Base-by-base conservation (phyloP, 768 basidiomycete genomes). In the Lactarius pseudohatsudake region DNA sequence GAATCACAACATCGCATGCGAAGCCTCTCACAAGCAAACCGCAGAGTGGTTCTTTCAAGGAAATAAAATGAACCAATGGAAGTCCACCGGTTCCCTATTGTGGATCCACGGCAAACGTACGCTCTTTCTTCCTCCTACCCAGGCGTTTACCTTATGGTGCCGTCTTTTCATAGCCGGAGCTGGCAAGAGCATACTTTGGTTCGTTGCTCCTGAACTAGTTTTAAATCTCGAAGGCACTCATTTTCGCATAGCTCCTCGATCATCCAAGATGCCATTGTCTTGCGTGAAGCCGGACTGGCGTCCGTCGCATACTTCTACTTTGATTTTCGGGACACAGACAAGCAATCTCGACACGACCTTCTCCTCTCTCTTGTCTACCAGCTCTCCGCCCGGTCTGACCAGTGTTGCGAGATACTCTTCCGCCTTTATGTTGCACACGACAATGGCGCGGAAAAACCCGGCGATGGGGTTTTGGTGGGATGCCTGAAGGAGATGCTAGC, bases 1-100 rank as follows among this genome's bases (percentile, higher is more conserved):
- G 34, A 61, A 61, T 38, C 45, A 50, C 47, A 30, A 59, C 40
- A 53, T 53, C 26, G n/a, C 50, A 26, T 53, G 22, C 50, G 26
- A n/a, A 22, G 50, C 50, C 16, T 26, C 26, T 18, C 58, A 59
- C 8, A 28, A 45, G 13, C 40, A 18, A 15, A 32, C 28, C 1
- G 60, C 47, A 1, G 41, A 22, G 15, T 61, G 60, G 60, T 53
- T 61, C 15, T n/a, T 57, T 41, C 6, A 41, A 41, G 41, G 41
- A 41, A 41, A 15, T 41, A 41, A 41, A 41, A 41, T 41, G 2
- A 41, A 41, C 0, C 5, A 41, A 18, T 41, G 41, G 41, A 41
- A 41, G 16, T 41, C 41, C 16, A 7, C 41, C 41, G 41, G 41
- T 6, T 41, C 41, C 41, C 41, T 18, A 41, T 41, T 41, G 16